phyloP scores from a whole-genome alignment of 2,329 filamentous ascomycete species.

The Sphaerulina musiva region DNA sequence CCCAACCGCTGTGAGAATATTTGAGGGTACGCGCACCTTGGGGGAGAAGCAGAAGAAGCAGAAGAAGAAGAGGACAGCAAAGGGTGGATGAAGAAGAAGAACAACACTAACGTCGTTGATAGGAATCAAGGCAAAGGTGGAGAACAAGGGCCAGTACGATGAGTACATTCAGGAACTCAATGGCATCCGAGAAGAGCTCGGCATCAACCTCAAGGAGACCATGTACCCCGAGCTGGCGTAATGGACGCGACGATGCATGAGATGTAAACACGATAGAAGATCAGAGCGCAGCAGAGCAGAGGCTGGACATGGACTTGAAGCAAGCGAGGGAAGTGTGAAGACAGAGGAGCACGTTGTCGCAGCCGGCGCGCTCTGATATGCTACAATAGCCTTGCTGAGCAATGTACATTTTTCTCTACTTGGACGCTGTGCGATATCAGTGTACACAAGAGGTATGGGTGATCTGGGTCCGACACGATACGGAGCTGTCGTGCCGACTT shows the following conservation, averaged over 20 bases:
- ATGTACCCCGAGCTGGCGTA: constrained; percentile 61
- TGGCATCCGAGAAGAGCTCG: constrained; percentile 85
- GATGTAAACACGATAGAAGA: constrained; percentile 6
- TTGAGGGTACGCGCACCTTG: constrained; percentile 65
- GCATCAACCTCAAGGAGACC: constrained; percentile 83
- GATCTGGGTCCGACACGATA: too few relatives aligned
- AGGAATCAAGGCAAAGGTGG: constrained; percentile 97
- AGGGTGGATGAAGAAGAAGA: neutral
- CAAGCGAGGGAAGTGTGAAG: constrained; percentile 6
- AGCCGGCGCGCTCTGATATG: constrained; percentile 19
- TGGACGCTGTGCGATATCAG: neutral
- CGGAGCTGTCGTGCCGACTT: too few relatives aligned
- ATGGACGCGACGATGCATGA: constrained; percentile 4
- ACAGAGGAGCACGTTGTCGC: constrained; percentile 5
- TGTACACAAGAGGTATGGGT: neutral
- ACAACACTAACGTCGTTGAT: constrained; percentile 1
- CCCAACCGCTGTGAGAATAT: constrained; percentile 95
- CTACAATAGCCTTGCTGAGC: constrained; percentile 25
- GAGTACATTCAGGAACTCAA: constrained; percentile 93
- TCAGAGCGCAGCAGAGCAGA: constrained; percentile 4
- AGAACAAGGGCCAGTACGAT: constrained; percentile 96
- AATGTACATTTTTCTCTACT: constrained; percentile 22
- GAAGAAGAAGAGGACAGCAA: neutral
- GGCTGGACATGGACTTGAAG: neutral
- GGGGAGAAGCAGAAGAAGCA: neutral